Base-by-base conservation (phyloP, 306 rosid genomes). In the Vigna radiata region DNA sequence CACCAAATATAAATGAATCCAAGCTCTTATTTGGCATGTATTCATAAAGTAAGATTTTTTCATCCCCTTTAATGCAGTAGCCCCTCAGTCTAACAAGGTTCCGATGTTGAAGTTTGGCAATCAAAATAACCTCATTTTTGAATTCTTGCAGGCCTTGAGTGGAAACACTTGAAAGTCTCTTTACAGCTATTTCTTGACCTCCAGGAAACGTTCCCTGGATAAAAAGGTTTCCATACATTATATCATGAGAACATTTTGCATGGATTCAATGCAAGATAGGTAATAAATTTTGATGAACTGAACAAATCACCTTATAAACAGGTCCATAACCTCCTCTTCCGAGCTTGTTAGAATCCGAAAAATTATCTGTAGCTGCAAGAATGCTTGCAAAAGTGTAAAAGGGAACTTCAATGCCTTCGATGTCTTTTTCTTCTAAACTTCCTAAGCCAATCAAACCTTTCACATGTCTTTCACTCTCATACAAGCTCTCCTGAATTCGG, bases 311-410 rank as follows among this genome's bases (percentile, higher is more conserved):
- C 91, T 82, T 87, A 50, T 83, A 88, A 2, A 90, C 90, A 15
- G 88, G 84, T 15, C 96, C 96, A 61, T 79, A 88, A 18, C 96
- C 96, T 21, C 92, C 96, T 52, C 12, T 73, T 60, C 91, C 92
- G 7, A 85, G 84, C 71, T 79, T 83, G 66, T 86, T 86, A 60
- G 78, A 59, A 18, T 89, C 79, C n/a, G 91, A 86, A 65, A 90
- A 88, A 37, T 79, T 54, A 62, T 86, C 73, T 15, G 89, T 88
- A 3, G 91, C 96, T 0, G 6, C 75, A 3, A 81, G 7, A 21
- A 90, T 64, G 18, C 83, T 67, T 17, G 37, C 75, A n/a, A 86
- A 66, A 72, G 67, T 14, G 23, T 67, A 86, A 52, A 37, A 74
- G 3, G 91, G 85, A 5, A 90, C 86, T 5, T 78, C 87, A 11